Evolutionary conservation across 2,329 filamentous ascomycete species (phyloP), one percentile per base, ranked within the genome.

Genomic region (Ustulina deusta): DNA sequence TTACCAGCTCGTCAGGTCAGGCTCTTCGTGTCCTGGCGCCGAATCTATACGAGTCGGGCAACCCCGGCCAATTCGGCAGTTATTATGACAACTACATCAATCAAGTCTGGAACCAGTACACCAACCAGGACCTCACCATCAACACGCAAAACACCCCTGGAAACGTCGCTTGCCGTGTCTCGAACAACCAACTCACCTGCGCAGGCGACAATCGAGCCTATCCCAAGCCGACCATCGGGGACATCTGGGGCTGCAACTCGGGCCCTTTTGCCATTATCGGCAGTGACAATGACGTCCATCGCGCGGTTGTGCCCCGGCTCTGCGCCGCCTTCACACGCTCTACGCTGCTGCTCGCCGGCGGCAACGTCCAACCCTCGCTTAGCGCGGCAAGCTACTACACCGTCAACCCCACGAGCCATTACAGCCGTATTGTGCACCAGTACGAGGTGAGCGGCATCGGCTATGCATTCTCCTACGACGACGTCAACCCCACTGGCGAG

Each of bases 401-500:
- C 1, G 69, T 49, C 11, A 72, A 77, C 42, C 81, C 83, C 0
- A 84, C 83, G 13, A 82, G 78, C 71, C 88, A 90, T 74, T 91
- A 90, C 73, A 82, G 85, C 42, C 81, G 87, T 11, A 81, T 91
- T 32, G 83, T 91, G 1, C 90, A 91, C 77, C 77, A 83, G 40
- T 82, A 86, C 54, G 87, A 90, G 78, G 75, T 83, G 1, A 87
- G 90, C 76, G 84, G 85, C 0, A 79, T 82, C 48, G 90, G 90
- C 0, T 92, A 92, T 72, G 86, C 87, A 0, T 92, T 91, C 74
- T 83, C 90, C 0, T 92, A 91, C 71, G 90, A 92, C 72, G 90
- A 92, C 74, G 89, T 92, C 17, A 86, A 87, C 61, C 85, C 88
- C 0, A 80, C 83, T 67, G 86, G 84, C 25, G 79, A 83, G 69